These are phyloP conservation scores for Dichotomopilus funicola DNA, from an alignment of 2,329 filamentous ascomycete species.

Conservation along the genomic window DNA sequence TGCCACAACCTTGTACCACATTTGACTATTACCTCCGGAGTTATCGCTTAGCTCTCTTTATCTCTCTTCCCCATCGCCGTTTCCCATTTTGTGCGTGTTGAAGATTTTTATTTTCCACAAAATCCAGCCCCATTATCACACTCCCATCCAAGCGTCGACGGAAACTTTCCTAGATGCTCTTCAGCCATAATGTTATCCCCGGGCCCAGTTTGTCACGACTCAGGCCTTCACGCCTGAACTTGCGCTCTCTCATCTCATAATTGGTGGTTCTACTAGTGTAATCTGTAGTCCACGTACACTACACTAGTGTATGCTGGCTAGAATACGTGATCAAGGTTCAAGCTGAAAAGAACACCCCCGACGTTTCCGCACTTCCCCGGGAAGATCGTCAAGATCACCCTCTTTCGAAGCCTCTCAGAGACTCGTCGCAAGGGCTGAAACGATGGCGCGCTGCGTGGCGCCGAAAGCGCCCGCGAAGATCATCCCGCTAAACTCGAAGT, in stretches of 20 bases:
- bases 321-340: not conserved
- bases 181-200: not conserved
- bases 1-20: no score
- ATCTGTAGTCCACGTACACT: not conserved
- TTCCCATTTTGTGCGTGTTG: no score
- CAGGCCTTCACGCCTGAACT: not conserved
- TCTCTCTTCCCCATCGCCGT: no score
- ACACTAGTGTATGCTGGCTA: not conserved
- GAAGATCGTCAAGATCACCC: constrained; percentile 17
- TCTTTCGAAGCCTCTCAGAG: constrained; percentile 7
- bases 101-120: no score
- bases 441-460: constrained; percentile 22
- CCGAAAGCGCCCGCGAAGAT: constrained; percentile 14
- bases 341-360: not conserved
- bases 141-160: no score
- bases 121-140: no score
- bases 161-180: no score
- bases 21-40: no score
- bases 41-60: no score
- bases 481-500: constrained; percentile 15
- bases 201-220: not conserved
- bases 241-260: no score
- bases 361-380: constrained; percentile 6
- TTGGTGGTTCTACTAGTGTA: not conserved
- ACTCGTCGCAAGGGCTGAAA: constrained; percentile 18